These are phyloP conservation scores for Candida tallmaniae DNA, from an alignment of 805 yeast species.

Conservation along the genomic window DNA sequence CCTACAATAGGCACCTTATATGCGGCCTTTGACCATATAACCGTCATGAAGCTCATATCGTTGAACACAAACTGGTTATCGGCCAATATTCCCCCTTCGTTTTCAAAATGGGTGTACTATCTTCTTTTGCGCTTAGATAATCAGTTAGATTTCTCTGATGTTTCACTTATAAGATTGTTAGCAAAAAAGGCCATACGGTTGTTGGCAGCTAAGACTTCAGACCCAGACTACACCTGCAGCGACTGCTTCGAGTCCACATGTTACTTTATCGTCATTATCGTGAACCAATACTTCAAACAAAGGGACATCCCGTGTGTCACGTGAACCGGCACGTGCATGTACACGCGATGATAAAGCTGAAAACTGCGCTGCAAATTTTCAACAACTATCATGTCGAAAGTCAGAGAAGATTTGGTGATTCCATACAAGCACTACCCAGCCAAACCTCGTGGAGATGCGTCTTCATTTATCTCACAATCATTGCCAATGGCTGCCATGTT, in stretches of 20 bases:
- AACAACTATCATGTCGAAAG: slow-evolving; percentile 19
- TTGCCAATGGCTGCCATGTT: slow-evolving; percentile 71
- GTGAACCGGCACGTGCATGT: not conserved
- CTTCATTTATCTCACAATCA: slow-evolving; percentile 46
- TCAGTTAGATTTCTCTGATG: slow-evolving; percentile 28
- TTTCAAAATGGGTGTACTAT: slow-evolving; percentile 35
- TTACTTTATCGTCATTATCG: slow-evolving; percentile 27
- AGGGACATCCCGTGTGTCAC: slow-evolving; percentile 16
- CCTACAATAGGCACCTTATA: slow-evolving; percentile 20
- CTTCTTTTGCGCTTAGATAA: slow-evolving; percentile 32
- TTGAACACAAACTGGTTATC: slow-evolving; percentile 37
- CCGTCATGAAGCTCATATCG: slow-evolving; percentile 29
- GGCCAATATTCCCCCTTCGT: slow-evolving; percentile 18
- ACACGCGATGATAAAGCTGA: too few relatives aligned
- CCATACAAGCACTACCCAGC: slow-evolving; percentile 47
- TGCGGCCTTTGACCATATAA: slow-evolving; percentile 23
- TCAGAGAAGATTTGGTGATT: slow-evolving; percentile 30
- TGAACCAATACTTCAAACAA: slow-evolving; percentile 33
- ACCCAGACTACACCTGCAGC: not conserved
- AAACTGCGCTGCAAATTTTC: too few relatives aligned
- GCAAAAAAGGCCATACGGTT: slow-evolving; percentile 36
- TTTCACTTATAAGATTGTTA: slow-evolving; percentile 30
- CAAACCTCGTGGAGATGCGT: slow-evolving; percentile 41
- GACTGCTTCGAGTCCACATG: slow-evolving; percentile 22
- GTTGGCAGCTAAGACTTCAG: slow-evolving; percentile 4